These are phyloP conservation scores for Podaxis sp. DNA, from an alignment of 768 basidiomycete species.

Conservation along the genomic window DNA sequence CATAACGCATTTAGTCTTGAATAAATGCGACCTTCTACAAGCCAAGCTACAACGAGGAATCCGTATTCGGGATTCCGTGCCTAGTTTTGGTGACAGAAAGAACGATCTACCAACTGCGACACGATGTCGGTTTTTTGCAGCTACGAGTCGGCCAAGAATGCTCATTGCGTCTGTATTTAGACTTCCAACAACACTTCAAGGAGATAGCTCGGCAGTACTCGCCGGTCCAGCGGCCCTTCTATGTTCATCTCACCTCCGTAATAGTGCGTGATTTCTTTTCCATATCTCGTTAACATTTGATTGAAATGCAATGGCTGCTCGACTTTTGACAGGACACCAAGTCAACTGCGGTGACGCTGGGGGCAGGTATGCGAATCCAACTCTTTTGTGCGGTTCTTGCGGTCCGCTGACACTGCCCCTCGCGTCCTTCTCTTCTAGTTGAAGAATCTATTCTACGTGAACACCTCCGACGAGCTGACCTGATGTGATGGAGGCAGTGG, in stretches of 20 bases:
- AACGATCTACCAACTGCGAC: constrained; percentile 72
- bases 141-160: not conserved
- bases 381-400: constrained; percentile 1
- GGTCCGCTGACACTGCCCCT: constrained; percentile 6
- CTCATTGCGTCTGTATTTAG: constrained; percentile 34
- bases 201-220: constrained; percentile 67
- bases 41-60: constrained; percentile 71
- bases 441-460: constrained; percentile 73
- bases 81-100: constrained; percentile 70
- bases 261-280: constrained; percentile 49
- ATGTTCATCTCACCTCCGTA: constrained; percentile 74
- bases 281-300: not conserved
- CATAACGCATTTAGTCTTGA: constrained; percentile 43
- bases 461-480: constrained; percentile 68
- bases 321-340: constrained; percentile 57
- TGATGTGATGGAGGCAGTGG: constrained; percentile 43
- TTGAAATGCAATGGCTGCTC: not conserved
- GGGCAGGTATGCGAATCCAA: constrained; percentile 49
- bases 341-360: constrained; percentile 70
- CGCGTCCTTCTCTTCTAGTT: constrained; percentile 36
- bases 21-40: constrained; percentile 73
- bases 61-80: constrained; percentile 64
- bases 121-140: constrained; percentile 50
- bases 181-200: constrained; percentile 80
- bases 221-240: constrained; percentile 65